Evolutionary conservation across 1,284 basidiomycete species (phyloP), one percentile per base, ranked within the genome.

Genomic region (Pseudozyma hubeiensis): DNA sequence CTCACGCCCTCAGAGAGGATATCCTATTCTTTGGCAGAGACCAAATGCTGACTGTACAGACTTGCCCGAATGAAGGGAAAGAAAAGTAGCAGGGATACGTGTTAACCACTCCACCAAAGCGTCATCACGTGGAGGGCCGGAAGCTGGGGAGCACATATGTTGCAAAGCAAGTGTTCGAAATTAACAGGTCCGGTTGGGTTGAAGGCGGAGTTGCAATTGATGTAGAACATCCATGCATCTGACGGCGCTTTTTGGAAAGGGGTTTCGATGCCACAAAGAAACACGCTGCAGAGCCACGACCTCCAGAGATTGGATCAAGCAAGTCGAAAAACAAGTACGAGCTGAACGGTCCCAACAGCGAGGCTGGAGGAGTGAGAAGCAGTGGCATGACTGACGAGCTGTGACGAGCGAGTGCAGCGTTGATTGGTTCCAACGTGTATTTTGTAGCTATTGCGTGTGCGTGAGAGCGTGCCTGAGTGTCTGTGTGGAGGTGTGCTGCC

Each of bases 41-140:
- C 60, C 34, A 40, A 47, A 7, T 69, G 66, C 59, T 58, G 44
- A 39, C 45, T 16, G 35, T 37, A 37, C 35, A 37, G 35, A 37
- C 35, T 24, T 24, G 24, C 35, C 35, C 8, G 35, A 37, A 4
- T 37, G 2, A 19, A 24, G 24, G 24, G 24, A 24, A 24, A 24
- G 29, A 1, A 40, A 40, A 57, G 30, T 71, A 72, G 70, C 70
- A 73, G 70, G 70, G 70, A 67, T 67, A 73, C 70, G 64, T 64
- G 70, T 73, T 73, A 73, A 73, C 70, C 70, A 73, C 70, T 73
- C 70, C 70, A 64, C 64, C 70, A 73, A 73, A 73, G 70, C 61
- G 69, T 64, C 69, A 17, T 33, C 39, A 33, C 31, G n/a, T 45
- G 13, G n/a, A n/a, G n/a, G n/a, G n/a, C n/a, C n/a, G n/a, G n/a